Percentiles rank a stretch among this genome's conserved stretches.
Conservation (phyloP, 2,329 filamentous ascomycete genomes). For the Claviceps fusiformis region DNA sequence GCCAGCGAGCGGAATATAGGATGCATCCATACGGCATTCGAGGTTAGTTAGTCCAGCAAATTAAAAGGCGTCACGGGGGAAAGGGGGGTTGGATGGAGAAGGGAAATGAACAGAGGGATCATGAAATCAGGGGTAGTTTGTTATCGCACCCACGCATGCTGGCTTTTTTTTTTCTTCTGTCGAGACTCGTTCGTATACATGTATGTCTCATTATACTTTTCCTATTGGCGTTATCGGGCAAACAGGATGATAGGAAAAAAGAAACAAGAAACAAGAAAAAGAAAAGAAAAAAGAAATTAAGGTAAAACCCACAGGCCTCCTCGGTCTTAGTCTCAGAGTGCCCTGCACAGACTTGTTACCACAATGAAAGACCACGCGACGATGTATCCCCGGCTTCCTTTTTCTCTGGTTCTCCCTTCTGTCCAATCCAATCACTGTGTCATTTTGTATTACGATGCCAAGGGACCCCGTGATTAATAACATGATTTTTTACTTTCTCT, state of each 20-base stretch:
- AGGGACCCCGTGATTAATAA: too few relatives aligned
- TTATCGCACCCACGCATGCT: not conserved
- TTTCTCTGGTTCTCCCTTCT: too few relatives aligned
- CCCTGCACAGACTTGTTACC: too few relatives aligned
- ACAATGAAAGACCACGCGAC: too few relatives aligned
- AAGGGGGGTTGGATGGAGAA: too few relatives aligned
- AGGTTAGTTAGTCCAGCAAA: conserved; percentile 9
- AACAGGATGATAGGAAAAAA: conserved; percentile 16
- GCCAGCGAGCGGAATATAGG: conserved; percentile 35
- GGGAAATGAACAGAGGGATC: not conserved
- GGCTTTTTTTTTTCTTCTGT: not conserved
- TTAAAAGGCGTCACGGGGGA: conserved; percentile 19
- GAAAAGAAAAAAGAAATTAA: too few relatives aligned
- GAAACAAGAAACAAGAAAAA: not conserved
- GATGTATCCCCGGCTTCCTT: too few relatives aligned
- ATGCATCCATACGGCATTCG: conserved; percentile 18
- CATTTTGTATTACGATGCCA: too few relatives aligned
- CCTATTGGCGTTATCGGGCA: conserved; percentile 24
- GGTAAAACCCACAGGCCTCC: not conserved
- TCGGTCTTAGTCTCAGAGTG: too few relatives aligned
- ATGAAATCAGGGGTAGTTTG: conserved; percentile 16
- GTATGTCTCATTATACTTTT: not conserved
- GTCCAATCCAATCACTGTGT: too few relatives aligned
- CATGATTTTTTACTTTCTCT: too few relatives aligned
- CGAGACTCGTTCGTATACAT: not conserved